phyloP scores from a whole-genome alignment of 805 yeast genomes.

The Starmerella stigmatis region DNA sequence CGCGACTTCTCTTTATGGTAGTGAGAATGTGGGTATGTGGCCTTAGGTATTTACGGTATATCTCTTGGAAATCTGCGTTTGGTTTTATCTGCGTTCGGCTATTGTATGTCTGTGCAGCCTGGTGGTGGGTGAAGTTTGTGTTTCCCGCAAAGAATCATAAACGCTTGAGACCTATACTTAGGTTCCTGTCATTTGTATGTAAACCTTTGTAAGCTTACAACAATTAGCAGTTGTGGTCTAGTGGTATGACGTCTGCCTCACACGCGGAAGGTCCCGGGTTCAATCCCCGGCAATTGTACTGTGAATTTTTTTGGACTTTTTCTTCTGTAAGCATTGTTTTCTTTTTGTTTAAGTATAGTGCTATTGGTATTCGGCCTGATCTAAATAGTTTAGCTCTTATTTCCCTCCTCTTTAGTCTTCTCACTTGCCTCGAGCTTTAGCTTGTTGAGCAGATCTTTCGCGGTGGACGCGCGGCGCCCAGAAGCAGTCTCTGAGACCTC shows the following conservation, averaged over 20 bases:
- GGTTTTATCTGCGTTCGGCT: no score
- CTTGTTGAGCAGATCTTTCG: slow-evolving; percentile 12
- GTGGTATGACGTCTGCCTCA: slow-evolving; percentile 25
- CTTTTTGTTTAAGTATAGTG: neutral
- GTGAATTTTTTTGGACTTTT: slow-evolving; percentile 10
- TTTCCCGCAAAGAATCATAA: no score
- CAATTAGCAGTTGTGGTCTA: slow-evolving; percentile 22
- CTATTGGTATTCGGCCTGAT: no score
- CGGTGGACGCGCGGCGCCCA: slow-evolving; percentile 4
- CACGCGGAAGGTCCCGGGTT: slow-evolving; percentile 26
- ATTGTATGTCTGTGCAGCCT: no score
- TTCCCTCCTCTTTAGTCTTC: neutral
- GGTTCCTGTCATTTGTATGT: no score
- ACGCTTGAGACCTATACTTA: no score
- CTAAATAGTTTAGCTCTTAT: neutral
- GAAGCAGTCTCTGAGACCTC: neutral
- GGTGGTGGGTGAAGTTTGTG: no score
- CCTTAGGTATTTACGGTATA: no score
- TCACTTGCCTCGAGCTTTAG: slow-evolving; percentile 1
- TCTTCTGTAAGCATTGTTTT: neutral
- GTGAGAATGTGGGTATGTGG: no score
- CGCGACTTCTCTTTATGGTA: no score
- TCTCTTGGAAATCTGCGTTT: no score
- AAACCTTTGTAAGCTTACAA: no score
- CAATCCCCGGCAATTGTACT: slow-evolving; percentile 24